These are phyloP conservation scores for Salvia miltiorrhiza DNA, from an alignment of 257 asterid species.

Conservation along the genomic window DNA sequence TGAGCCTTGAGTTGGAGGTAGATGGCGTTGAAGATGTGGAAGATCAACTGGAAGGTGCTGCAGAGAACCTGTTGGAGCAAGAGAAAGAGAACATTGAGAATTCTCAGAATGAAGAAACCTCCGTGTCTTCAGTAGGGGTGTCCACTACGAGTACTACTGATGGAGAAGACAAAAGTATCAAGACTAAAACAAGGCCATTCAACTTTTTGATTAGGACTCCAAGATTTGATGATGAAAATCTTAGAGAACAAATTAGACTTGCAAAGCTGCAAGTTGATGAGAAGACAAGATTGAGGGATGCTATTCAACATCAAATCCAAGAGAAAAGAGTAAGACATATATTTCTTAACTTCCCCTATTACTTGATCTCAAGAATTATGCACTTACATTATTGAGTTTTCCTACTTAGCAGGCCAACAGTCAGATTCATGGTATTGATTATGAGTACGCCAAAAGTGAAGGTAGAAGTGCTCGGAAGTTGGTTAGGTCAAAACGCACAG, in stretches of 20 bases:
- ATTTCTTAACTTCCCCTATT: neutral
- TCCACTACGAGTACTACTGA: constrained; percentile 31
- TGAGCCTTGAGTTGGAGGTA: constrained; percentile 24
- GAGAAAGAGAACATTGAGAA: constrained; percentile 32
- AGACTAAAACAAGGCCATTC: constrained; percentile 45
- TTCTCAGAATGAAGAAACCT: constrained; percentile 25
- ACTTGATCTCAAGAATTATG: neutral
- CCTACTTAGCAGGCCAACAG: constrained; percentile 55
- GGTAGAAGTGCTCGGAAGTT: constrained; percentile 59
- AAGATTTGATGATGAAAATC: constrained; percentile 57
- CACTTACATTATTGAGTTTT: constrained; percentile 12
- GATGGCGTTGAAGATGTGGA: constrained; percentile 28
- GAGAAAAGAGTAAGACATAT: constrained; percentile 54
- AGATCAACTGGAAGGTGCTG: constrained; percentile 30
- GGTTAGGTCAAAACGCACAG: constrained; percentile 73
- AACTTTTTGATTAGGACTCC: constrained; percentile 59
- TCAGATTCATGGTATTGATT: constrained; percentile 58
- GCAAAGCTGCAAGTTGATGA: constrained; percentile 74
- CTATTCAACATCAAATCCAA: constrained; percentile 60
- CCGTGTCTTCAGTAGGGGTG: constrained; percentile 38
- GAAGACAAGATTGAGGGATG: constrained; percentile 71
- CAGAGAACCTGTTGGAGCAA: constrained; percentile 17
- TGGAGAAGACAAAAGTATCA: constrained; percentile 31
- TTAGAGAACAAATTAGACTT: constrained; percentile 55
- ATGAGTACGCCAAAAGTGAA: constrained; percentile 61